Evolutionary conservation across 352 stramenopile genomes (phyloP).

Genomic region (Pythium brachiatum): DNA sequence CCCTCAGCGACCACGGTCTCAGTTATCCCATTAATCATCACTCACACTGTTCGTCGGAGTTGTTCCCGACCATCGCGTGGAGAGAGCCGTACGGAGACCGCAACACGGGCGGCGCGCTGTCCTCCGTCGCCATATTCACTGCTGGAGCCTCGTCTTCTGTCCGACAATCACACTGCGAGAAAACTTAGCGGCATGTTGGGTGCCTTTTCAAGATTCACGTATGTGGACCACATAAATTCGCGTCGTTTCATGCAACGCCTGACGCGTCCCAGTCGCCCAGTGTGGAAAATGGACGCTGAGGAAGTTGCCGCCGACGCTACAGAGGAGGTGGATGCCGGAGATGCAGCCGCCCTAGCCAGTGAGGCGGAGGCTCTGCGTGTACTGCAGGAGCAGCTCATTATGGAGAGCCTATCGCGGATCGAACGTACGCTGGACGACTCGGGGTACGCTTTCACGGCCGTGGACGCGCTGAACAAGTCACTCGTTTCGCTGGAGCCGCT

Average conservation of each 20-base stretch:
- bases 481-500: slow-evolving; percentile 57
- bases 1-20: background rate
- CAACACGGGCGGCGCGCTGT: slow-evolving; percentile 12
- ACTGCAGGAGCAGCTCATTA: slow-evolving; percentile 42
- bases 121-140: slow-evolving; percentile 4
- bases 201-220: slow-evolving; percentile 19
- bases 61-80: background rate
- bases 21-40: background rate
- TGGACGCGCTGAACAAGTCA: slow-evolving; percentile 60
- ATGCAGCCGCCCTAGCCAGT: slow-evolving; percentile 5
- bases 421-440: slow-evolving; percentile 73
- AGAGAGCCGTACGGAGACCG: slow-evolving; percentile 23
- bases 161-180: background rate
- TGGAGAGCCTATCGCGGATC: slow-evolving; percentile 67
- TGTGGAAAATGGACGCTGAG: background rate
- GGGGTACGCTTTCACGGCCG: slow-evolving; percentile 70
- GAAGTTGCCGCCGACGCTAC: background rate
- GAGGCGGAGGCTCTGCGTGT: slow-evolving; percentile 35
- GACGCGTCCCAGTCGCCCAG: background rate
- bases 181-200: background rate
- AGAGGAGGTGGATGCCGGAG: slow-evolving; percentile 1
- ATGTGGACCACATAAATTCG: slow-evolving; percentile 17
- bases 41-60: slow-evolving; percentile 19
- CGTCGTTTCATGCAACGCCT: background rate
- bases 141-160: background rate